A percentile compares a stretch with the other conserved stretches of the same genome.
Evolutionary conservation across 1,284 basidiomycete species (phyloP).

Genomic region (Blastosporella zonata): DNA sequence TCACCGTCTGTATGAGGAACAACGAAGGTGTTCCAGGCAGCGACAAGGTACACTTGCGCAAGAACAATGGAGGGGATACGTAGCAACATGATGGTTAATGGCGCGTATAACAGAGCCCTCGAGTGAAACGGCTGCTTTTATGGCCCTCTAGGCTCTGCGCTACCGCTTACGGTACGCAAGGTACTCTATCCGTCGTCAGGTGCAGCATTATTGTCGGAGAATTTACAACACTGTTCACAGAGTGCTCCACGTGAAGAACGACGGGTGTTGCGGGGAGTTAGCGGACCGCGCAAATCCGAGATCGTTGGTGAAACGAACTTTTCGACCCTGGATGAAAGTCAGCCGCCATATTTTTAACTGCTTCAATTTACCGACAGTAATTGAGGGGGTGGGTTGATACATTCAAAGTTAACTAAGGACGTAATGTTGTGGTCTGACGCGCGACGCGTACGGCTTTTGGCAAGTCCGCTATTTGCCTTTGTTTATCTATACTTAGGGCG

Average conservation of each 20-base stretch:
- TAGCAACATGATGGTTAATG: conserved; percentile 13
- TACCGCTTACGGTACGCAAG: not conserved
- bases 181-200: conserved; percentile 4
- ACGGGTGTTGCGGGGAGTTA: not conserved
- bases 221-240: not conserved
- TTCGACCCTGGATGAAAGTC: not conserved
- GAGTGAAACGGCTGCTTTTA: not conserved
- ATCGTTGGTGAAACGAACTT: not conserved
- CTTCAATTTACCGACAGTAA: too few relatives aligned
- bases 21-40: conserved; percentile 14
- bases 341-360: too few relatives aligned
- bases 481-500: too few relatives aligned
- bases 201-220: conserved; percentile 6
- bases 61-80: conserved; percentile 10
- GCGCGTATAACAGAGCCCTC: not conserved
- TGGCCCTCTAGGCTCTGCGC: not conserved
- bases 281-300: conserved; percentile 8
- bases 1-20: conserved; percentile 14
- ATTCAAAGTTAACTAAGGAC: too few relatives aligned
- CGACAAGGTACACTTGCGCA: conserved; percentile 9
- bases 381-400: too few relatives aligned
- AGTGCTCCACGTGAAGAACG: conserved; percentile 5
- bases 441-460: too few relatives aligned
- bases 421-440: too few relatives aligned
- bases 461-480: too few relatives aligned